phyloP scores from a whole-genome alignment of 352 stramenopile species.

The Blastocystis sp. region DNA sequence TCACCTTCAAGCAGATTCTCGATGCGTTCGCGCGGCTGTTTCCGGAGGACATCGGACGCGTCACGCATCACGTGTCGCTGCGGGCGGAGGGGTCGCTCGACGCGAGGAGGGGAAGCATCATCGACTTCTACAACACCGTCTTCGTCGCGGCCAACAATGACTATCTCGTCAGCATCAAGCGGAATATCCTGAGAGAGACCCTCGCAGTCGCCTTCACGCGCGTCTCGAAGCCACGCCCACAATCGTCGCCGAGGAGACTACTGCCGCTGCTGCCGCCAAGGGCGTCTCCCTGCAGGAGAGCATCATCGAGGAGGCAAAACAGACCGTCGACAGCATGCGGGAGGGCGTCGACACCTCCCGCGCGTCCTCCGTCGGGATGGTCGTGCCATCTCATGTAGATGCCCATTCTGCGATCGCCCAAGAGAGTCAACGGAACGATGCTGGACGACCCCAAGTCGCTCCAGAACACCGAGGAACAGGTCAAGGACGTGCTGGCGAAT shows the following conservation, averaged over 20 bases:
- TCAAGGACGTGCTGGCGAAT: not conserved
- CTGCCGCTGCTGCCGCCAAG: no score
- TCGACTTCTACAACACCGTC: constrained; percentile 32
- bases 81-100: not conserved
- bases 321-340: not conserved
- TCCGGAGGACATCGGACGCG: not conserved
- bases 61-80: not conserved
- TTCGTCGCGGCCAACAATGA: constrained; percentile 34
- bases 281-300: constrained; percentile 21
- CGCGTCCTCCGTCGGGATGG: not conserved
- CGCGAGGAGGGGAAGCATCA: not conserved
- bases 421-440: not conserved
- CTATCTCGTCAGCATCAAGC: not conserved
- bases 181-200: not conserved
- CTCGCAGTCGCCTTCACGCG: no score
- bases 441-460: not conserved
- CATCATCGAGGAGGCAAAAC: constrained; percentile 39
- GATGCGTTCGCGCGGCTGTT: not conserved
- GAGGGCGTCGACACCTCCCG: not conserved
- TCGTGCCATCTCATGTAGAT: not conserved
- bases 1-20: constrained; percentile 2
- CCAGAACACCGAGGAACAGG: constrained; percentile 18
- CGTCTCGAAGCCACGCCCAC: no score
- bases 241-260: no score
- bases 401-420: not conserved